These are phyloP conservation scores for Candida cerambycidarum DNA, from an alignment of 805 yeast genomes.

Conservation along the genomic window DNA sequence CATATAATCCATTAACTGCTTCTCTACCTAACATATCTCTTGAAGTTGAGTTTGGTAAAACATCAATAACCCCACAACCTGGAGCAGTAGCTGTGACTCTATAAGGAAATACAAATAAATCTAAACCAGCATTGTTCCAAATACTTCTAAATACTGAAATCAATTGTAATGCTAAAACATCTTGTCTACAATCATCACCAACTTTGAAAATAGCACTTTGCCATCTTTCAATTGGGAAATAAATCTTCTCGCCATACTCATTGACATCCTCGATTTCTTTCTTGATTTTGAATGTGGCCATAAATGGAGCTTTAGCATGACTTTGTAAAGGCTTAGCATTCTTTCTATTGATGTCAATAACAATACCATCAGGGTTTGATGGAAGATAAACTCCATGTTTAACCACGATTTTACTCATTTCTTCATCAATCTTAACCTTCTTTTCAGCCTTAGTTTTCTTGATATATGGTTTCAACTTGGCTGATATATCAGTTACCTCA, in stretches of 20 bases:
- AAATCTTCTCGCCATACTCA: slow-evolving; percentile 31
- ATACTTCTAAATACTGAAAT: slow-evolving; percentile 89
- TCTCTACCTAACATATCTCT: slow-evolving; percentile 99
- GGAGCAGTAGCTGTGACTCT: slow-evolving; percentile 98
- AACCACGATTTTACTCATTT: slow-evolving; percentile 58
- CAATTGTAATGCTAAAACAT: slow-evolving; percentile 88
- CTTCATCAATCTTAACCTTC: slow-evolving; percentile 94
- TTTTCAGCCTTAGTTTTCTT: slow-evolving; percentile 94
- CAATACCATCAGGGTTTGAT: slow-evolving; percentile 94
- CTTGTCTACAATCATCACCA: slow-evolving; percentile 99
- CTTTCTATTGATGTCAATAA: slow-evolving; percentile 85
- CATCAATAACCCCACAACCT: slow-evolving; percentile 99
- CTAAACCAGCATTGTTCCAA: slow-evolving; percentile 86
- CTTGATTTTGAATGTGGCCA: slow-evolving; percentile 90
- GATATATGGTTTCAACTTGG: slow-evolving; percentile 91
- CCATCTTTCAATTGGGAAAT: slow-evolving; percentile 64
- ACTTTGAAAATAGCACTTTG: slow-evolving; percentile 97
- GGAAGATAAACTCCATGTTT: slow-evolving; percentile 81
- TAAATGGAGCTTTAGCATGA: slow-evolving; percentile 97
- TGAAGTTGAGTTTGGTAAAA: slow-evolving; percentile 89
- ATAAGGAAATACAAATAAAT: slow-evolving; percentile 87
- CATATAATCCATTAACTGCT: slow-evolving; percentile 95
- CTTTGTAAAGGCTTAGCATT: slow-evolving; percentile 95
- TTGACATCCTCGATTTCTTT: slow-evolving; percentile 51
- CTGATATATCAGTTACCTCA: slow-evolving; percentile 91